Evolutionary conservation across 2,329 filamentous ascomycete species (phyloP), one percentile per base, ranked within the genome.

Genomic region (Alternaria longipes): DNA sequence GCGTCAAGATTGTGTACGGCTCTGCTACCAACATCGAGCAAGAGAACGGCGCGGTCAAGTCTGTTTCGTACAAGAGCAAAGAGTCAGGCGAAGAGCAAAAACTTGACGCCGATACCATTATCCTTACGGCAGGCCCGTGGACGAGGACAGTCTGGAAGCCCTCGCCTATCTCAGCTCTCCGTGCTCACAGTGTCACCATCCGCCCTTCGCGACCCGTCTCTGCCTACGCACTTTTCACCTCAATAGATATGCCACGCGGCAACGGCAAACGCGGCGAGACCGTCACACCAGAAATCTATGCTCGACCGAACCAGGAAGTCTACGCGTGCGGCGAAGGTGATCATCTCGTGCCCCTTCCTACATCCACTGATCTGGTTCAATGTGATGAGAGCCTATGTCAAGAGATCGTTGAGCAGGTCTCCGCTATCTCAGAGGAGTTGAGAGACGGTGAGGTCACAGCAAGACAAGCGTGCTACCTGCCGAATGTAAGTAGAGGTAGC

Each of bases 321-420:
- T 99, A 99, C 78, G 94, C 93, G 0, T 99, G 95, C 75, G 95
- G 93, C 45, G 94, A 97, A 73, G 92, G 93, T 22, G 95, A 99
- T 75, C 85, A 86, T 2, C 78, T 84, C 3, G 85, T 92, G 0
- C 90, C 92, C 0, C 84, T 99, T 1, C 95, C 95, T 0, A 83
- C 88, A 3, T 90, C 90, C 0, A 89, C 91, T 3, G 91, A 92
- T 66, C 84, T 89, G 7, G 94, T 98, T 2, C 80, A 90, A 69
- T 87, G 90, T 60, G 94, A 98, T 74, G 85, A 89, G 60, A 80
- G 82, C 7, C 87, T 92, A 60, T 97, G 94, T 80, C 89, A 96
- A 75, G 93, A 97, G 71, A 89, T 99, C 49, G 84, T 93, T 41
- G 88, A 93, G 45, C 93, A 97, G 66, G 89, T 96, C 42, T 81